Evolutionary conservation across 75 land plant species (phyloP).

Genomic region (Isoetes taiwanensis): DNA sequence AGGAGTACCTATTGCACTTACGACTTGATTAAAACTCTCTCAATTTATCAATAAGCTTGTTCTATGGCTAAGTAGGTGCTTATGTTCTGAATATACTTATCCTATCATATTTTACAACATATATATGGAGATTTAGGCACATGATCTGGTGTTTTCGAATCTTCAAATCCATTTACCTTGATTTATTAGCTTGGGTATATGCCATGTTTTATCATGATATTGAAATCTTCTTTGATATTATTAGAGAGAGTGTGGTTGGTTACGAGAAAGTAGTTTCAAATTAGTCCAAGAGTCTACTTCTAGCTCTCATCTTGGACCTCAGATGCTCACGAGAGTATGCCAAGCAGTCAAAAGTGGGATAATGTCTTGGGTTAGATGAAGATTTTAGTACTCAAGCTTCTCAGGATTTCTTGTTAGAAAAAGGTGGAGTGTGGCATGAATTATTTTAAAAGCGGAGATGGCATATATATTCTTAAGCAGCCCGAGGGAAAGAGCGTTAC

Average conservation of each 20-base stretch:
- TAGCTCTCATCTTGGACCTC: slow-evolving; percentile 12
- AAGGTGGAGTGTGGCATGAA: no score
- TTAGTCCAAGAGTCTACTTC: slow-evolving; percentile 14
- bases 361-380: no score
- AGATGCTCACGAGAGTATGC: background rate
- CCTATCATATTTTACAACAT: slow-evolving; percentile 18
- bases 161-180: slow-evolving; percentile 64
- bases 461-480: no score
- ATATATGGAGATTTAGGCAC: slow-evolving; percentile 77
- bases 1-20: slow-evolving; percentile 72
- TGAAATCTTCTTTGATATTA: background rate
- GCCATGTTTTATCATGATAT: background rate
- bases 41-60: background rate
- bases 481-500: no score
- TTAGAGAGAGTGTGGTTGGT: background rate
- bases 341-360: no score
- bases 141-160: slow-evolving; percentile 81
- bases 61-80: background rate
- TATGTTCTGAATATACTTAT: background rate
- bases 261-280: slow-evolving; percentile 13
- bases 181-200: slow-evolving; percentile 44
- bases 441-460: no score
- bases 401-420: no score
- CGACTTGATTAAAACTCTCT: slow-evolving; percentile 73
- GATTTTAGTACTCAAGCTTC: no score